phyloP scores from a whole-genome alignment of 768 basidiomycete species.

The Crassisporium funariophilum region DNA sequence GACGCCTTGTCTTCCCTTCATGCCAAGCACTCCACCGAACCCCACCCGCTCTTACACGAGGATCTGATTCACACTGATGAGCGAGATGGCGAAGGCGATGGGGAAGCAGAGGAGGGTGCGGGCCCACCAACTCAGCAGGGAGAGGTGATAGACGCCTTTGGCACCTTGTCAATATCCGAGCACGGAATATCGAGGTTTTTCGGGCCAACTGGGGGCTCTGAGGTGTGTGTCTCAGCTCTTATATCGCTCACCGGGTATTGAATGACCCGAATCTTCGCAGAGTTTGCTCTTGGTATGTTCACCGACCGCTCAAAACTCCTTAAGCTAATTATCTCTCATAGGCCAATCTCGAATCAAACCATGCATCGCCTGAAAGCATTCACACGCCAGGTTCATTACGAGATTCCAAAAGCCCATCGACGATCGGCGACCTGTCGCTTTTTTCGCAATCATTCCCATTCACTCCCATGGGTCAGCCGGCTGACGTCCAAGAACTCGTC shows the following conservation, averaged over 20 bases:
- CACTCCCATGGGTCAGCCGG: conserved; percentile 54
- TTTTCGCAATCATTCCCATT: conserved; percentile 69
- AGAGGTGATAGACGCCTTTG: conserved; percentile 58
- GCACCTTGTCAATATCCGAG: conserved; percentile 61
- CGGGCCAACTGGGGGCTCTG: conserved; percentile 67
- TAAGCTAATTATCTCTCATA: conserved; percentile 23
- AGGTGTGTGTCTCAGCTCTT: conserved; percentile 45
- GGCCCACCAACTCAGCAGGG: conserved; percentile 13
- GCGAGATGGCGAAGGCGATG: conserved; percentile 31
- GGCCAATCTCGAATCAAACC: conserved; percentile 25
- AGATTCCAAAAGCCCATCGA: conserved; percentile 20
- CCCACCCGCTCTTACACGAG: conserved; percentile 62
- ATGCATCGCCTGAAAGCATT: conserved; percentile 21
- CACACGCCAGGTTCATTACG: conserved; percentile 26
- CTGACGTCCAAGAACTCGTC: conserved; percentile 51
- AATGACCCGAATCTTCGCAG: conserved; percentile 16
- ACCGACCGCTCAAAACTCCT: background rate
- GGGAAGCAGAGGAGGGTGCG: conserved; percentile 15
- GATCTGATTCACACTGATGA: conserved; percentile 44
- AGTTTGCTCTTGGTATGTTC: conserved; percentile 28
- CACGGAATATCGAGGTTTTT: conserved; percentile 64
- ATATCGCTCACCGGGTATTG: conserved; percentile 1
- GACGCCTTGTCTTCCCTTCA: conserved; percentile 59
- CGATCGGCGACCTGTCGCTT: conserved; percentile 35
- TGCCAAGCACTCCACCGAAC: conserved; percentile 49